These are phyloP conservation scores for Auriscalpium microsporum DNA, from an alignment of 768 basidiomycete species.

Conservation along the genomic window DNA sequence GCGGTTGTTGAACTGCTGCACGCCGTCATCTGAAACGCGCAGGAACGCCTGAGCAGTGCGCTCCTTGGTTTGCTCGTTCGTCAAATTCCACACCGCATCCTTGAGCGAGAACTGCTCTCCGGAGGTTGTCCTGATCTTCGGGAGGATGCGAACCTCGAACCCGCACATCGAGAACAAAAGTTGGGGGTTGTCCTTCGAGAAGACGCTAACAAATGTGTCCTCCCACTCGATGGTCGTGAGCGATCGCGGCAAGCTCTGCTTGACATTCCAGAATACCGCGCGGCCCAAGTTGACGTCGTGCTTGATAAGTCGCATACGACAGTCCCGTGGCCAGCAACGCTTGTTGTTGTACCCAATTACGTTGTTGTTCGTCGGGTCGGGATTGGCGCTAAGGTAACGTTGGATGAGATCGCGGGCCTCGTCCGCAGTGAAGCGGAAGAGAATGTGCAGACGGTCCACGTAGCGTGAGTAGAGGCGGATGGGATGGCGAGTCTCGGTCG, in stretches of 20 bases:
- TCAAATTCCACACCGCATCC: slow-evolving; percentile 94
- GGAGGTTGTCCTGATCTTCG: slow-evolving; percentile 90
- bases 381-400: slow-evolving; percentile 93
- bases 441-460: slow-evolving; percentile 88
- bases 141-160: slow-evolving; percentile 97
- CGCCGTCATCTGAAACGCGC: slow-evolving; percentile 93
- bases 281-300: slow-evolving; percentile 98
- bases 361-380: slow-evolving; percentile 98
- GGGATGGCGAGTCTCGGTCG: slow-evolving; percentile 95
- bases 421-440: slow-evolving; percentile 97
- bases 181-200: slow-evolving; percentile 96
- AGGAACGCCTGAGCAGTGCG: slow-evolving; percentile 97
- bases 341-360: slow-evolving; percentile 99
- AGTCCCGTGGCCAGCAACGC: slow-evolving; percentile 98
- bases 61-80: slow-evolving; percentile 96
- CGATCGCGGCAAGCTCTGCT: slow-evolving; percentile 90
- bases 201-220: slow-evolving; percentile 94
- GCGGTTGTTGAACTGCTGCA: slow-evolving; percentile 96
- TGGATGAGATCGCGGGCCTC: slow-evolving; percentile 97
- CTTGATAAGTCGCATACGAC: slow-evolving; percentile 97
- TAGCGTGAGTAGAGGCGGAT: slow-evolving; percentile 97
- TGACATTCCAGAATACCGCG: slow-evolving; percentile 99
- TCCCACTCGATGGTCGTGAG: slow-evolving; percentile 99
- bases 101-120: slow-evolving; percentile 97
- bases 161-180: slow-evolving; percentile 97